Conservation (phyloP, 2,329 filamentous ascomycete species). For the Macrophomina phaseolina region DNA sequence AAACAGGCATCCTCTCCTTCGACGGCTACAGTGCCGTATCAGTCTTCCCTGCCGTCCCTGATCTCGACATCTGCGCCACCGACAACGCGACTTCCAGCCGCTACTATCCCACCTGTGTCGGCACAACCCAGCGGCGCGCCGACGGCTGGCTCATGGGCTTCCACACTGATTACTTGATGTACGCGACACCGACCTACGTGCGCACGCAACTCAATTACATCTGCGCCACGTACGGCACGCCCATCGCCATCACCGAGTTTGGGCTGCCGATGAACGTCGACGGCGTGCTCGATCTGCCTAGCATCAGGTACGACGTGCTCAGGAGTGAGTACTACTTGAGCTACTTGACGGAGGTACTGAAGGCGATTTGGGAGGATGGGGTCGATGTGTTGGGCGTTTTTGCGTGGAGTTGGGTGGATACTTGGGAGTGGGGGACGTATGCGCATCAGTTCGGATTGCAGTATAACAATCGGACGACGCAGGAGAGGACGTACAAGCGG, state of each 20-base stretch:
- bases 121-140: background rate
- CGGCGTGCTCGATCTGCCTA: conserved; percentile 27
- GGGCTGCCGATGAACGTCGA: conserved; percentile 35
- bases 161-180: background rate
- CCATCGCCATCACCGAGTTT: conserved; percentile 46
- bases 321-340: conserved; percentile 40
- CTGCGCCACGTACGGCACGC: conserved; percentile 39
- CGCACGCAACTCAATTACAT: background rate
- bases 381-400: conserved; percentile 45
- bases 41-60: background rate
- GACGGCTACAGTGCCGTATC: background rate
- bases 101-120: conserved; percentile 43
- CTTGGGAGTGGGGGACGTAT: conserved; percentile 36
- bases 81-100: conserved; percentile 42
- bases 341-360: conserved; percentile 43
- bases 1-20: background rate
- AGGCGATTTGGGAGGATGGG: conserved; percentile 45
- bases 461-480: conserved; percentile 50
- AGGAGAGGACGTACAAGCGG: conserved; percentile 44
- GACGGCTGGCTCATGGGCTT: background rate
- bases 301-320: conserved; percentile 40
- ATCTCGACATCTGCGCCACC: conserved; percentile 43
- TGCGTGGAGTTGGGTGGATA: conserved; percentile 47
- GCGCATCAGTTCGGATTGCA: conserved; percentile 32
- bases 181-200: background rate